Base-by-base conservation (phyloP, 2,329 filamentous ascomycete species). In the Juglanconis juglandina region DNA sequence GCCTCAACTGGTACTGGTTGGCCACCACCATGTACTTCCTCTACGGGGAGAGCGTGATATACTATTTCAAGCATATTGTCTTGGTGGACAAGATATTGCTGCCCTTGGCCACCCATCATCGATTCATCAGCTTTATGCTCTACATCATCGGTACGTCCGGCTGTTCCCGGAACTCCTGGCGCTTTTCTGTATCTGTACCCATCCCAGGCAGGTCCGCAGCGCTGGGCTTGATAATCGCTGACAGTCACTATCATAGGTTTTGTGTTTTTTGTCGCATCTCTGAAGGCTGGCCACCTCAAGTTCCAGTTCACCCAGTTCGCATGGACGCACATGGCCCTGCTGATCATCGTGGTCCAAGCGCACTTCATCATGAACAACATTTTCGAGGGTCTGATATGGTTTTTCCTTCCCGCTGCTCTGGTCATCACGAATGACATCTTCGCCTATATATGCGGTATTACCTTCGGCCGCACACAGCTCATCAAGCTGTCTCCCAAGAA, bases 341-440 rank as follows among this genome's bases (percentile, higher is more conserved):
- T 96, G 80, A 82, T 99, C 70, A 97, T 99, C 69, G 94, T 98
- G 44, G 93, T 96, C 5, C 93, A 99, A 76, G 93, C 95, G 13
- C 95, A 99, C 75, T 99, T 99, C 75, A 92, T 98, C 78, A 98
- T 99, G 91, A 99, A 99, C 83, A 99, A 99, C 76, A 90, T 99
- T 66, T 96, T 99, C 69, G 95, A 99, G 78, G 95, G 95, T 78
- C 92, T 99, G 90, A 96, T 99, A 73, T 99, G 95, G 95, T 98
- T 99, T 82, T 97, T 98, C 83, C 79, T 99, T 49, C 95, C 95
- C 7, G 93, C 92, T 7, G 89, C 92, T 56, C 85, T 99, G 68
- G 95, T 99, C 73, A 96, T 99, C 72, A 97, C 91, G 65, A 99
- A 99, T 75, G 95, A 99, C 73, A 99, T 99, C 66, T 98, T 96